Conservation (phyloP, 1,139 yeast genomes). For the Pichia sp. region DNA sequence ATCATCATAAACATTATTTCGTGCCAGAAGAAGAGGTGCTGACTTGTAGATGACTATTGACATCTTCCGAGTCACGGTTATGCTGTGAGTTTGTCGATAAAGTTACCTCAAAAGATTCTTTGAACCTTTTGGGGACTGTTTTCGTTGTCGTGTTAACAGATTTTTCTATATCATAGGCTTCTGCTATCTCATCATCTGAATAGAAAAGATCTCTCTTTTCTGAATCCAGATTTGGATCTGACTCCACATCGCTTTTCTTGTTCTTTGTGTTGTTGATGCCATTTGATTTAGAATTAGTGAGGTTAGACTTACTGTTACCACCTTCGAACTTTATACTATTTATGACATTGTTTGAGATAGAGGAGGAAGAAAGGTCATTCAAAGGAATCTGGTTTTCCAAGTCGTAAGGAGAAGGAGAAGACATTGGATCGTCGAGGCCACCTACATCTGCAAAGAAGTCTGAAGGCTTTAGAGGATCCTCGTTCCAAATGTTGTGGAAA, state of each 20-base stretch:
- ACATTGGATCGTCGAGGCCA: slow-evolving; percentile 1
- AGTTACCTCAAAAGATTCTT: slow-evolving; percentile 18
- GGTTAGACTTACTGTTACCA: neutral
- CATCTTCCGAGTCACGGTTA: neutral
- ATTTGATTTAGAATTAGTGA: neutral
- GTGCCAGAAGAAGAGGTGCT: neutral
- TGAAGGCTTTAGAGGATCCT: slow-evolving; percentile 20
- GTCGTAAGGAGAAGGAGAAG: slow-evolving; percentile 3
- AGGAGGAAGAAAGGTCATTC: slow-evolving; percentile 7
- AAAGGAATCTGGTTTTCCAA: slow-evolving; percentile 16
- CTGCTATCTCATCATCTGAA: slow-evolving; percentile 14
- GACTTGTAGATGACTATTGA: neutral
- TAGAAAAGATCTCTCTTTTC: slow-evolving; percentile 2
- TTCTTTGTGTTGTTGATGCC: slow-evolving; percentile 1
- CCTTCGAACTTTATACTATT: neutral
- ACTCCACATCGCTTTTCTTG: neutral
- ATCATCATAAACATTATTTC: neutral
- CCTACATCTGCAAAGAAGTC: slow-evolving; percentile 4
- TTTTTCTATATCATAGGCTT: slow-evolving; percentile 15
- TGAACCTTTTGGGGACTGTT: slow-evolving; percentile 13
- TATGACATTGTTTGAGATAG: slow-evolving; percentile 5
- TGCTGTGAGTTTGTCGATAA: neutral
- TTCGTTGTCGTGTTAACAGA: slow-evolving; percentile 11
- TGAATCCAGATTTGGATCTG: neutral
- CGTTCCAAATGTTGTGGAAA: slow-evolving; percentile 19